A percentile compares a stretch with the other conserved stretches of the same genome.
Evolutionary conservation across 257 asterid genomes (phyloP).

Genomic region (Osmanthus fragrans): DNA sequence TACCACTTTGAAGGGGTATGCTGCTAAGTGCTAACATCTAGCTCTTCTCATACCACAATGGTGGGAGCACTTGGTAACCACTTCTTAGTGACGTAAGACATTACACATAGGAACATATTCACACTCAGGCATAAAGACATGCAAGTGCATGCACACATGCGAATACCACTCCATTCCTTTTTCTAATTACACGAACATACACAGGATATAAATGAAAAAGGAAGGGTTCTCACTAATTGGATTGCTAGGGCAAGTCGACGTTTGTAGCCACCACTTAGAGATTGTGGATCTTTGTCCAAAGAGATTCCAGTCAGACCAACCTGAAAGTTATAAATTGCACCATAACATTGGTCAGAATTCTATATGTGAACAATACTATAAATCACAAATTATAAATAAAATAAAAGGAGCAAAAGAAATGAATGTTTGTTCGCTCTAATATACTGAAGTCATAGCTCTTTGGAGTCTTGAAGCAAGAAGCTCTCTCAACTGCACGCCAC

Average conservation of each 20-base stretch:
- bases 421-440: conserved; percentile 12
- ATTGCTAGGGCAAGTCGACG: conserved; percentile 94
- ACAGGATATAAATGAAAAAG: conserved; percentile 9
- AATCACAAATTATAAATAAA: neutral
- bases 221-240: conserved; percentile 66
- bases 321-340: conserved; percentile 35
- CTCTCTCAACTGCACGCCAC: conserved; percentile 73
- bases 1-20: conserved; percentile 11
- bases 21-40: conserved; percentile 10
- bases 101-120: neutral
- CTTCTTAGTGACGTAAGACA: conserved; percentile 10
- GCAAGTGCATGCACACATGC: conserved; percentile 12
- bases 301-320: conserved; percentile 76
- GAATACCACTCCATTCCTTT: conserved; percentile 2
- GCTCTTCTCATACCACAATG: conserved; percentile 19
- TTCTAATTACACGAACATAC: conserved; percentile 23
- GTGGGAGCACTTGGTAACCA: conserved; percentile 5
- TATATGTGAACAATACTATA: neutral
- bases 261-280: conserved; percentile 93
- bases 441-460: conserved; percentile 81
- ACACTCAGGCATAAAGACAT: conserved; percentile 14
- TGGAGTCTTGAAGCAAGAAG: conserved; percentile 83
- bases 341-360: conserved; percentile 14
- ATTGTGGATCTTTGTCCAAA: conserved; percentile 80
- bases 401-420: conserved; percentile 1